Percentiles rank a stretch among this genome's conserved stretches.
These are phyloP conservation scores for Conringia planisiliqua DNA, from an alignment of 345 rosid genomes.

Conservation along the genomic window DNA sequence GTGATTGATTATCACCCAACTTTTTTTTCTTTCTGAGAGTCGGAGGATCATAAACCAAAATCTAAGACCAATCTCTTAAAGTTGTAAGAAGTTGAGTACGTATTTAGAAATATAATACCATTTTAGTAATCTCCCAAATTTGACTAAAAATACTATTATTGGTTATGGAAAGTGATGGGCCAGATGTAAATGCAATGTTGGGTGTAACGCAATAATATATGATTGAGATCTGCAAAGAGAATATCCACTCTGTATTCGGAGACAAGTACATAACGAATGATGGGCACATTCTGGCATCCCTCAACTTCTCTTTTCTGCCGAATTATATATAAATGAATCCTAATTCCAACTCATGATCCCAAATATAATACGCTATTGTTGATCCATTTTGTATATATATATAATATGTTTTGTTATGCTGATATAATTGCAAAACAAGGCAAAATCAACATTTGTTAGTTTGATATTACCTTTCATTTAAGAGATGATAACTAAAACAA, in stretches of 20 bases:
- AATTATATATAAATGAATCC: neutral
- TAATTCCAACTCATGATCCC: neutral
- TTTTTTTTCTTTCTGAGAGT: neutral
- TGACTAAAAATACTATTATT: neutral
- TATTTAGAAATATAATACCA: neutral
- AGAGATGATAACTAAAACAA: too few relatives aligned
- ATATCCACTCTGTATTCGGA: conserved; percentile 31
- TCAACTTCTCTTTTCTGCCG: neutral
- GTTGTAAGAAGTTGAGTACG: too few relatives aligned
- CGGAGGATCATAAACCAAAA: too few relatives aligned
- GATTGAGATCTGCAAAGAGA: conserved; percentile 25
- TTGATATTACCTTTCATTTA: too few relatives aligned
- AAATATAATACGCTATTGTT: neutral
- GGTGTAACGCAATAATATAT: conserved; percentile 23
- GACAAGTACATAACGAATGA: neutral
- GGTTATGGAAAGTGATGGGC: conserved; percentile 19
- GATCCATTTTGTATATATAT: neutral
- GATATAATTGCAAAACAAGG: too few relatives aligned
- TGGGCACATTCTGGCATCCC: conserved; percentile 25
- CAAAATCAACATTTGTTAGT: too few relatives aligned
- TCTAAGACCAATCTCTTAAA: too few relatives aligned
- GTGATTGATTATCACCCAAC: neutral
- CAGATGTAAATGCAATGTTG: conserved; percentile 14
- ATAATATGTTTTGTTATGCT: neutral
- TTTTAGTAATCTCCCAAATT: neutral